Percentiles rank a stretch among this genome's conserved stretches.
phyloP scores from a whole-genome alignment of 202 grass and related monocot genomes.

The Zoysia matrella region DNA sequence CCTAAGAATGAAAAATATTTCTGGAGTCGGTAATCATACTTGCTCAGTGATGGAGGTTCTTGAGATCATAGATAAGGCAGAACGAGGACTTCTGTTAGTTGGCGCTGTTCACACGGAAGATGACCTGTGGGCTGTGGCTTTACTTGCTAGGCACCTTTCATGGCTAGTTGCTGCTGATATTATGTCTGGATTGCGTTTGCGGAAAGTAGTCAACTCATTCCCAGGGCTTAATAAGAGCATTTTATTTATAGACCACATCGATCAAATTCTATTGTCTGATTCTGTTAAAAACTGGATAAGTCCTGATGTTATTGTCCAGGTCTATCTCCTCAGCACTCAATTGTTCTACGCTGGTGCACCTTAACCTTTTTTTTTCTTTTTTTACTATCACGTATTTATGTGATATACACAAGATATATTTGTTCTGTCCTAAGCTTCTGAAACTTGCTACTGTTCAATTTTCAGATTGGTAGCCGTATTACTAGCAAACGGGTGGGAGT shows the following conservation, averaged over 20 bases:
- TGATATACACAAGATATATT: slow-evolving; percentile 1
- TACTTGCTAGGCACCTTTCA: slow-evolving; percentile 80
- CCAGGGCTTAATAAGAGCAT: slow-evolving; percentile 46
- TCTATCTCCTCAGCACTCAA: slow-evolving; percentile 38
- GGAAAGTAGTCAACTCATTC: slow-evolving; percentile 65
- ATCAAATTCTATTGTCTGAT: slow-evolving; percentile 84
- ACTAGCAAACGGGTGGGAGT: slow-evolving; percentile 86
- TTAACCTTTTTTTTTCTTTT: slow-evolving; percentile 10
- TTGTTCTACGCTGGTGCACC: slow-evolving; percentile 15
- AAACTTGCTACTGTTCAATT: slow-evolving; percentile 38
- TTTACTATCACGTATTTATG: slow-evolving; percentile 8
- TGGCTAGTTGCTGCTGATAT: slow-evolving; percentile 93
- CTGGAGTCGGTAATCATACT: slow-evolving; percentile 47
- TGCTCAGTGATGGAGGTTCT: slow-evolving; percentile 63
- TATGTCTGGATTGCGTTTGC: slow-evolving; percentile 80
- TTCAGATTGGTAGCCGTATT: slow-evolving; percentile 89
- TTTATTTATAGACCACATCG: slow-evolving; percentile 82
- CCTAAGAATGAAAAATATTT: slow-evolving; percentile 57
- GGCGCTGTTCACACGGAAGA: slow-evolving; percentile 75
- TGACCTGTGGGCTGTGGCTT: slow-evolving; percentile 76
- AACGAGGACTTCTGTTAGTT: slow-evolving; percentile 78
- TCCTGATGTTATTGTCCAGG: slow-evolving; percentile 92
- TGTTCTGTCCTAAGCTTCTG: slow-evolving; percentile 35
- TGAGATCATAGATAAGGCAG: slow-evolving; percentile 66
- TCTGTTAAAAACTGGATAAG: slow-evolving; percentile 71